A percentile compares a stretch with the other conserved stretches of the same genome.
Evolutionary conservation across 2,329 filamentous ascomycete genomes (phyloP).

Genomic region (Fusarium concolor): DNA sequence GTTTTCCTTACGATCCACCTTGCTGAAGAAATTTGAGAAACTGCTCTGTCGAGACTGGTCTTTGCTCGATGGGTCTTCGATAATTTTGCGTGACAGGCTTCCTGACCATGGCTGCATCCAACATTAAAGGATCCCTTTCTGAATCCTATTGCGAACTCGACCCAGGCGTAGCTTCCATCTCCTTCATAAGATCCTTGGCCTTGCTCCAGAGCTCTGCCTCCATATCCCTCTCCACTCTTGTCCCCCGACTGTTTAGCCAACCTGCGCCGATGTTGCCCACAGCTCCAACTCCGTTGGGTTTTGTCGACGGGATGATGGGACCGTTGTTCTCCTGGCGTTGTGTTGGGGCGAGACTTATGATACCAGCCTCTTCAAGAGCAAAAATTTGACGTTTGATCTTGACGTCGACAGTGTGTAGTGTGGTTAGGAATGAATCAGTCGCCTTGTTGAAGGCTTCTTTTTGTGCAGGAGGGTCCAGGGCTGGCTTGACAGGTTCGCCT

Average conservation of each 20-base stretch:
- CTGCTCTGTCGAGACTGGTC: slow-evolving; percentile 19
- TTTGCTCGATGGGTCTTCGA: slow-evolving; percentile 6
- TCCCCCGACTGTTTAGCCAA: slow-evolving; percentile 87
- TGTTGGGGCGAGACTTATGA: slow-evolving; percentile 66
- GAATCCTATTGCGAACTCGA: neutral
- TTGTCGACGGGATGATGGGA: slow-evolving; percentile 58
- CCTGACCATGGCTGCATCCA: slow-evolving; percentile 59
- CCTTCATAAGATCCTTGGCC: slow-evolving; percentile 54
- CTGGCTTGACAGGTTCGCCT: slow-evolving; percentile 38
- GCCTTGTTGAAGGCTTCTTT: slow-evolving; percentile 68
- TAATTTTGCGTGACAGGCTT: slow-evolving; percentile 56
- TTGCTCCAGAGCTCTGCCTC: slow-evolving; percentile 80
- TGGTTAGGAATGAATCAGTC: slow-evolving; percentile 75
- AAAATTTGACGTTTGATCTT: slow-evolving; percentile 75
- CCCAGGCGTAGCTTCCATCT: slow-evolving; percentile 41
- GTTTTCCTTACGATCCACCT: slow-evolving; percentile 12
- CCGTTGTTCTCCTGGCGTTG: slow-evolving; percentile 50
- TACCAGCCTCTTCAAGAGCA: slow-evolving; percentile 83
- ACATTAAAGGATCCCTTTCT: neutral
- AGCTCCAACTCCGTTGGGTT: slow-evolving; percentile 66
- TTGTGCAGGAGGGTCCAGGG: slow-evolving; percentile 61
- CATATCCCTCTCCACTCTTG: slow-evolving; percentile 84
- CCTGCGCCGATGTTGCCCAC: slow-evolving; percentile 81
- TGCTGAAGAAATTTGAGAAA: slow-evolving; percentile 21
- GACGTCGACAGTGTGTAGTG: slow-evolving; percentile 80